A percentile compares a stretch with the other conserved stretches of the same genome.
Evolutionary conservation across 2,329 filamentous ascomycete genomes (phyloP).

Genomic region (Conoideocrella luteorostrata): DNA sequence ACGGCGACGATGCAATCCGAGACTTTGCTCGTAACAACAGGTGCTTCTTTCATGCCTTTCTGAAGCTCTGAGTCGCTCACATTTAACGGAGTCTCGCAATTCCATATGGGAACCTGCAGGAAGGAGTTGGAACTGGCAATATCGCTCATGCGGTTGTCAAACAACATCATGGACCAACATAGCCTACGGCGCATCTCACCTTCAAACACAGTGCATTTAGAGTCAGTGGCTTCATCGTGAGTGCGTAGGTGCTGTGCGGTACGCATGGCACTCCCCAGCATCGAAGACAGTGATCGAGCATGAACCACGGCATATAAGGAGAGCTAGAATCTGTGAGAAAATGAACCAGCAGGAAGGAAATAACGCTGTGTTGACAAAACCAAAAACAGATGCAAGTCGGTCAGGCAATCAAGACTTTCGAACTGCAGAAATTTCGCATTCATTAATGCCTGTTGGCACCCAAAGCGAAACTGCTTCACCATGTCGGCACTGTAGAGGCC

Average conservation of each 20-base stretch:
- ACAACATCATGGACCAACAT: conserved; percentile 54
- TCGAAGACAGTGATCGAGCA: conserved; percentile 39
- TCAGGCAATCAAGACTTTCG: conserved; percentile 45
- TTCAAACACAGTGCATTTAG: conserved; percentile 33
- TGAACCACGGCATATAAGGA: background rate
- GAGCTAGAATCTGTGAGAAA: background rate
- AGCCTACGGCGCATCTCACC: conserved; percentile 54
- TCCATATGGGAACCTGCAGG: conserved; percentile 28
- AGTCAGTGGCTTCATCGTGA: conserved; percentile 36
- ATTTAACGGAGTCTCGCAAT: conserved; percentile 37
- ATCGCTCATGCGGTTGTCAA: conserved; percentile 52
- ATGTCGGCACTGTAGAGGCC: conserved; percentile 33
- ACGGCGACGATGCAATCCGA: conserved; percentile 38
- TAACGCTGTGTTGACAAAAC: too few relatives aligned
- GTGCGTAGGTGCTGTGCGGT: conserved; percentile 53
- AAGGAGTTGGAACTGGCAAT: conserved; percentile 32
- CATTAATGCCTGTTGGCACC: conserved; percentile 46
- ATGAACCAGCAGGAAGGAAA: too few relatives aligned
- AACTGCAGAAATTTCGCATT: conserved; percentile 45
- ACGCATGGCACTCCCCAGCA: conserved; percentile 48
- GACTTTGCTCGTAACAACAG: conserved; percentile 18
- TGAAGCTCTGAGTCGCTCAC: conserved; percentile 40
- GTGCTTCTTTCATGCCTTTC: conserved; percentile 30
- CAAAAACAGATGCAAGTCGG: conserved; percentile 51
- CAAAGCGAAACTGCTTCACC: conserved; percentile 37